phyloP scores from a whole-genome alignment of 306 rosid species.

The Cucurbita argyrosperma region DNA sequence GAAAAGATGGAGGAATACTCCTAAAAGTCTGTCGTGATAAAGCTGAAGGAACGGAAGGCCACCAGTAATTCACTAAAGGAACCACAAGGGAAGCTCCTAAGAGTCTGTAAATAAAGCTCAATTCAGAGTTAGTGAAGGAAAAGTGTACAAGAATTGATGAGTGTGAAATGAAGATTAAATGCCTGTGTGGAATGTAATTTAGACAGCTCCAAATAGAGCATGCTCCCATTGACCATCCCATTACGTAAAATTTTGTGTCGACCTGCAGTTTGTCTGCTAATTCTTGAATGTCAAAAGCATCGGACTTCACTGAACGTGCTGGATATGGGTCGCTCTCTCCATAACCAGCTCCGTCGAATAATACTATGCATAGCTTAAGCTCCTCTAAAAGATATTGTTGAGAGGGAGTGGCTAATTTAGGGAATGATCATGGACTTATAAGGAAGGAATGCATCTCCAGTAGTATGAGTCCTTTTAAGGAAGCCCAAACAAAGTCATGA shows the following conservation, averaged over 20 bases:
- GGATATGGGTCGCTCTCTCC: conserved; percentile 90
- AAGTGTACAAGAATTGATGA: not conserved
- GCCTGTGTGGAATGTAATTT: conserved; percentile 52
- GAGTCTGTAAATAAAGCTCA: conserved; percentile 35
- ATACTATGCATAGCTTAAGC: conserved; percentile 37
- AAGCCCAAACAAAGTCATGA: no score
- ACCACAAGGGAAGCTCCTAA: conserved; percentile 59
- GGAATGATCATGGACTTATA: no score
- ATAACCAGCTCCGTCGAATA: conserved; percentile 72
- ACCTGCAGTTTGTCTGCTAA: conserved; percentile 50
- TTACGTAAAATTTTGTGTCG: conserved; percentile 5
- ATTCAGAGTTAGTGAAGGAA: not conserved
- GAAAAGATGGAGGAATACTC: conserved; percentile 21
- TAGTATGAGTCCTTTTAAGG: no score
- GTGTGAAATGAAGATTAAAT: conserved; percentile 5
- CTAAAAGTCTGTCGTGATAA: conserved; percentile 19
- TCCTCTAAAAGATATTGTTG: conserved; percentile 16
- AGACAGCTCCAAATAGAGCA: conserved; percentile 64
- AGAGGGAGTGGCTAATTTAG: no score
- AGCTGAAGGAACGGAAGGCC: conserved; percentile 25
- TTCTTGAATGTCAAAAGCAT: conserved; percentile 72
- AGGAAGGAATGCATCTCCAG: no score
- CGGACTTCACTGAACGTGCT: conserved; percentile 60
- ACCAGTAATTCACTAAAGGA: conserved; percentile 33
- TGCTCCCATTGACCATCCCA: conserved; percentile 65